Evolutionary conservation across 2,329 filamentous ascomycete species (phyloP), one percentile per base, ranked within the genome.

Genomic region (Dactylellina leptospora): DNA sequence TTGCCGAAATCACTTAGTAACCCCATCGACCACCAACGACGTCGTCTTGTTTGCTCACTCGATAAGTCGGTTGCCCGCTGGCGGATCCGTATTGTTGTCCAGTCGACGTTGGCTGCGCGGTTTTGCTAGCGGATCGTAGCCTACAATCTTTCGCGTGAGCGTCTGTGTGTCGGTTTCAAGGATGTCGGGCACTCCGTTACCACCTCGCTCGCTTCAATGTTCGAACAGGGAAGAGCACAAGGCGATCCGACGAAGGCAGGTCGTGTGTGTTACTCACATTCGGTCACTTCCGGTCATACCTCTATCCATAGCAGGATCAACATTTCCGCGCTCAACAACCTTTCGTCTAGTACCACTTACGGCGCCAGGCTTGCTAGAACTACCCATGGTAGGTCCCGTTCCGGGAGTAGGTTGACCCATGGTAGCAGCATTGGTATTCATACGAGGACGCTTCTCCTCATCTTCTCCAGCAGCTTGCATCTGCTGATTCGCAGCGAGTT

Each of bases 81-180:
- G 73, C 27, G 22, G 70, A 68, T 71, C 70, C 70, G 56, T 75
- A 59, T 58, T 75, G 74, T 25, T 64, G 55, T 38, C 55, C 64
- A 23, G 47, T 70, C 40, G 64, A 58, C 33, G 59, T 54, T 51
- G 69, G 71, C 66, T 76, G 75, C 40, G 76, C 74, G 40, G 75
- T 74, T 63, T 77, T 77, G 28, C 75, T 77, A 56, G 76, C 76
- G 50, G 76, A 77, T 62, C 76, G 76, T 64, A 77, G 75, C 76
- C 76, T 77, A 72, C 60, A 64, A 62, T 71, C 51, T 71, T 71
- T 63, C 58, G 66, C 66, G 66, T 71, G 58, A 71, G 66, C 66
- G 66, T 71, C 66, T 71, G 44, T 47, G 23, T 50, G 11, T 36
- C 44, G 44, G 42, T 48, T 63, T 63, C 9, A 63, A 44, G 44